phyloP scores from a whole-genome alignment of 805 yeast genomes.

The Candida oleophila region DNA sequence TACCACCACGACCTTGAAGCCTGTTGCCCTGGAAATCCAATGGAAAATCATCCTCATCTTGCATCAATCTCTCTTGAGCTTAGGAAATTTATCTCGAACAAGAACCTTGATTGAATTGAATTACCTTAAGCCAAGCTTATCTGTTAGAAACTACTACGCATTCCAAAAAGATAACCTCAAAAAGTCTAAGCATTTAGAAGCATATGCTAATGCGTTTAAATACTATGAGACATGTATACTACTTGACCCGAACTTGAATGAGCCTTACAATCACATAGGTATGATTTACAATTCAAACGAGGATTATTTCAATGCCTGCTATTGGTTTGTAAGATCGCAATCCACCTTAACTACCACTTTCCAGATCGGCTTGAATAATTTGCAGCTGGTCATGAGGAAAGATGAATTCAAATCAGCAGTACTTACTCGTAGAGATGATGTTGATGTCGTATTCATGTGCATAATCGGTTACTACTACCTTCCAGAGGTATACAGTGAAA shows the following conservation, averaged over 20 bases:
- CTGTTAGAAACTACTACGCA: slow-evolving; percentile 16
- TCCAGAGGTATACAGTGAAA: slow-evolving; percentile 29
- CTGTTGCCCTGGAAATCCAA: neutral
- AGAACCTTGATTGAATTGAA: slow-evolving; percentile 48
- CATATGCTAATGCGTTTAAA: slow-evolving; percentile 24
- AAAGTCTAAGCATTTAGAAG: slow-evolving; percentile 28
- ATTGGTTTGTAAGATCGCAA: slow-evolving; percentile 56
- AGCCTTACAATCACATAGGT: slow-evolving; percentile 61
- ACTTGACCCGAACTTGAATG: slow-evolving; percentile 66
- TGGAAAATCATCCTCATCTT: neutral
- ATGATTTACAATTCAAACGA: slow-evolving; percentile 40
- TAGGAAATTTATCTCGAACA: slow-evolving; percentile 62
- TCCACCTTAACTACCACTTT: slow-evolving; percentile 50
- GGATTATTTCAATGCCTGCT: slow-evolving; percentile 46
- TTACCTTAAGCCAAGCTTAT: slow-evolving; percentile 36
- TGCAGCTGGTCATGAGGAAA: slow-evolving; percentile 37
- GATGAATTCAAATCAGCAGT: slow-evolving; percentile 30
- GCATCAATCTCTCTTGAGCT: slow-evolving; percentile 40
- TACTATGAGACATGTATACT: slow-evolving; percentile 52
- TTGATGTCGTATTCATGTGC: slow-evolving; percentile 29
- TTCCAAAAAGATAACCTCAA: neutral
- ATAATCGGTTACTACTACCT: slow-evolving; percentile 42
- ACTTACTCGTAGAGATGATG: slow-evolving; percentile 13
- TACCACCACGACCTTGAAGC: no score
- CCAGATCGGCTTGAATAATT: slow-evolving; percentile 46